Evolutionary conservation across 495 filamentous ascomycete genomes (phyloP), one percentile per base, ranked within the genome.

Genomic region (Hyaloscypha finlandica): DNA sequence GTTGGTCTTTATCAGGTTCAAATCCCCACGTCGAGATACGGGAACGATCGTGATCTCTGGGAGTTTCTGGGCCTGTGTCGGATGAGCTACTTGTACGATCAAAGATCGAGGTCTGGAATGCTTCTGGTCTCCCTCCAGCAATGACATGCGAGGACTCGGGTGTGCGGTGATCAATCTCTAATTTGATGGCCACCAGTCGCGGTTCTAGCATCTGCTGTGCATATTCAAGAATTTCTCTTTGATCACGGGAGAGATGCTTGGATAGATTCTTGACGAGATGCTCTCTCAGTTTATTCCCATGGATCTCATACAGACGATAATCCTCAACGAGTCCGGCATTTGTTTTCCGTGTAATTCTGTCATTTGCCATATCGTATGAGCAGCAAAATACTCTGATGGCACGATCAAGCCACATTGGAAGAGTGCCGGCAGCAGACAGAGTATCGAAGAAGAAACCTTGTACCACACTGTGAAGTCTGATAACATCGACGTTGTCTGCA

Each of bases 371-470:
- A 63, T 88, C 83, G 63, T 89, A 93, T 0, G 88, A 88, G 33
- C 75, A 80, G 70, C 84, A 89, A 66, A 89, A 87, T 22, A 92
- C 78, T 2, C 77, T 76, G 6, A 83, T 80, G 14, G 88, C 86
- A 45, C 86, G 78, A 61, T 87, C 81, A 29, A 92, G 76, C 88
- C 89, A 92, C 22, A 84, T 85, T n/a, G 81, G 77, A 8, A 84
- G 76, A 29, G 88, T 80, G 11, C 81, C 79, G 42, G 86, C 81
- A 61, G 84, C 82, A 25, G 82, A 81, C 4, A 95, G 77, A 29
- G 85, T 83, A 70, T 92, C 89, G 20, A 90, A 84, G 66, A 91
- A 92, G 62, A 93, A 93, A 0, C 85, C 88, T 72, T 94, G 92
- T 6, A 93, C 89, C 1, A 94, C 90, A 37, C 85, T 89, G 73